These are phyloP conservation scores for Fraxinus quadrangulata DNA, from an alignment of 257 asterid genomes.

Conservation along the genomic window DNA sequence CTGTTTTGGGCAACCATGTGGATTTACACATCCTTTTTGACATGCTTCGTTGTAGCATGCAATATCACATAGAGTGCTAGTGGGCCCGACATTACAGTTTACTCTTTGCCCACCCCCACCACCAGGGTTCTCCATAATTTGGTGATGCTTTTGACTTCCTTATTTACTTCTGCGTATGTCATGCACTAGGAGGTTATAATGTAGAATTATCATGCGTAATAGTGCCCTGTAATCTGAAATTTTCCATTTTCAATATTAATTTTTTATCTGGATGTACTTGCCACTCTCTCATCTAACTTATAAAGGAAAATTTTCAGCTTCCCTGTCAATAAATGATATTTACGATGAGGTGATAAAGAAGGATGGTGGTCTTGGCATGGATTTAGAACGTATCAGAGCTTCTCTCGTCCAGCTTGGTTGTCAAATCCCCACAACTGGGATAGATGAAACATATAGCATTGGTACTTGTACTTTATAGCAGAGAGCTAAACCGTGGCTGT, in stretches of 20 bases:
- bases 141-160: background rate
- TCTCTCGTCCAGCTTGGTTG: constrained; percentile 75
- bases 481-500: background rate
- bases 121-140: background rate
- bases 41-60: background rate
- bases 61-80: background rate
- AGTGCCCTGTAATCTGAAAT: constrained; percentile 11
- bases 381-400: constrained; percentile 59
- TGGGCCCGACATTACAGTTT: background rate
- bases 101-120: background rate
- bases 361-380: constrained; percentile 65
- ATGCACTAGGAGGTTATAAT: background rate
- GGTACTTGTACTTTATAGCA: constrained; percentile 48
- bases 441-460: constrained; percentile 60
- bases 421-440: constrained; percentile 39
- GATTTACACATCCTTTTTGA: background rate
- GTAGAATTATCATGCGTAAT: background rate
- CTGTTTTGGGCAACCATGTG: background rate
- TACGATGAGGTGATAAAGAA: constrained; percentile 76
- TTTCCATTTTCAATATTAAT: background rate
- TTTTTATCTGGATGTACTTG: constrained; percentile 12
- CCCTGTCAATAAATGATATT: constrained; percentile 59
- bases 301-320: constrained; percentile 47
- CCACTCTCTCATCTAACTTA: constrained; percentile 26
- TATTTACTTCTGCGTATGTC: background rate